Conservation (phyloP, 257 asterid genomes). For the Gardenia jasminoides region DNA sequence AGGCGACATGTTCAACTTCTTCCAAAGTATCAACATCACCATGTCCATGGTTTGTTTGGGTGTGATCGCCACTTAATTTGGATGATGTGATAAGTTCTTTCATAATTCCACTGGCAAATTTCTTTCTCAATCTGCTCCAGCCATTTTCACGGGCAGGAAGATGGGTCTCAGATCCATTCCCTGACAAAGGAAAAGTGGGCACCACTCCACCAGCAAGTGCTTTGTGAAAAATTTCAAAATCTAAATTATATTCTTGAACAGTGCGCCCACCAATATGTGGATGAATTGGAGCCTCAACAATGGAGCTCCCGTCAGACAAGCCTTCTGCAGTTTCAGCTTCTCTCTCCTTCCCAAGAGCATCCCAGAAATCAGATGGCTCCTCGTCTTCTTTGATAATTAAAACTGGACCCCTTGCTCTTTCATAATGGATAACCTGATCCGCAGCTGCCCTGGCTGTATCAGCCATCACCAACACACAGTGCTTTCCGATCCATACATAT, state of each 20-base stretch:
- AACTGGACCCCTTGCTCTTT: conserved; percentile 64
- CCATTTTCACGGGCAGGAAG: conserved; percentile 70
- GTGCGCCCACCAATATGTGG: conserved; percentile 35
- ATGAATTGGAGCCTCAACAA: conserved; percentile 6
- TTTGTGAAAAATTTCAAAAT: conserved; percentile 62
- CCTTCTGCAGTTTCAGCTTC: conserved; percentile 23
- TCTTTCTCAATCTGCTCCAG: conserved; percentile 70
- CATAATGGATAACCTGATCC: conserved; percentile 73
- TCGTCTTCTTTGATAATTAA: conserved; percentile 57
- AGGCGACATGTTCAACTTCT: conserved; percentile 28
- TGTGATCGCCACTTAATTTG: conserved; percentile 30
- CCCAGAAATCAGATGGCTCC: conserved; percentile 80
- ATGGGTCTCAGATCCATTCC: conserved; percentile 52
- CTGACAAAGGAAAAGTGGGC: conserved; percentile 64
- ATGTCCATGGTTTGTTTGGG: conserved; percentile 22
- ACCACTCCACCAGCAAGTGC: conserved; percentile 80
- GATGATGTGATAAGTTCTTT: conserved; percentile 47
- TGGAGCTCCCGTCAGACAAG: conserved; percentile 14
- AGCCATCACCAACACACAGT: conserved; percentile 56
- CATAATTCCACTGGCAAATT: conserved; percentile 42
- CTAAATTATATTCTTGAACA: conserved; percentile 60
- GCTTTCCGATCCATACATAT: conserved; percentile 78
- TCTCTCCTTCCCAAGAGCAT: conserved; percentile 41
- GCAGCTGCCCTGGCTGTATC: conserved; percentile 77
- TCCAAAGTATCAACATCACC: conserved; percentile 29